Evolutionary conservation across 78 protist species (phyloP), one percentile per base, ranked within the genome.

Genomic region (Mastigamoeba balamuthi): DNA sequence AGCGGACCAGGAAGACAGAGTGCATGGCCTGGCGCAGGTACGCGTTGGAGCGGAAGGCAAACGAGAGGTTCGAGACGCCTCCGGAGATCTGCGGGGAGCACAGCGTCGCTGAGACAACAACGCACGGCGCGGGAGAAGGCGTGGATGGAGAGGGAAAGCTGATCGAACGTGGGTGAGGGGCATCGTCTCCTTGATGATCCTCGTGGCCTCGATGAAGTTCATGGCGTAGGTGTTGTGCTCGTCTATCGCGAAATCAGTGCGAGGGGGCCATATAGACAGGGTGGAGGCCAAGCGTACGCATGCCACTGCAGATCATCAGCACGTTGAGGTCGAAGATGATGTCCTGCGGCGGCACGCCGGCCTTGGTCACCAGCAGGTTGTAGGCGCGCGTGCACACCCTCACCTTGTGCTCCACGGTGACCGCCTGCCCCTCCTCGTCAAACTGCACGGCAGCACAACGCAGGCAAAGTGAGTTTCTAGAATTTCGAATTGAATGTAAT

Each of bases 21-120:
- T 95, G 99, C 95, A 97, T 95, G 38, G 95, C 81, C 83, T 95
- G 94, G 42, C 99, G 95, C 70, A 97, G 40, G 36, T 40, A 72
- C 28, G 84, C 90, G 58, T 84, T 71, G 35, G 98, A 97, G 28
- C 99, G 90, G 97, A 96, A 98, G 38, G 98, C 85, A 85, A 97
- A 98, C 10, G 98, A 95, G 38, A 98, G 86, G 80, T 98, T 98
- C 44, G 97, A 92, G n/a, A 98, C 91, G 38, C 99, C 99, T 52
- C 99, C 99, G 25, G 77, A 36, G 29, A 92, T 68, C 38, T 74
- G n/a, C n/a, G n/a, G n/a, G n/a, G n/a, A n/a, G n/a, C n/a, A n/a
- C n/a, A n/a, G 30, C n/a, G n/a, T n/a, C n/a, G n/a, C n/a, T n/a
- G 25, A 27, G 27, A 35, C 1, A 6, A 0, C 4, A 10, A 38